Percentiles rank a stretch among this genome's conserved stretches.
phyloP scores from a whole-genome alignment of 306 rosid genomes.

The barrel medic (Medicago truncatula) region MtrunA17r5.0-ANR NC_053047.1:10508501-10509000 shows the following conservation, averaged over 20 bases:
- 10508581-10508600: too few relatives aligned
- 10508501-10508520: too few relatives aligned
- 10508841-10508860: background rate
- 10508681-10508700: background rate
- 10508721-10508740: background rate
- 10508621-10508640: too few relatives aligned
- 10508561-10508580: too few relatives aligned
- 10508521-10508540: too few relatives aligned
- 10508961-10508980: background rate
- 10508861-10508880: background rate
- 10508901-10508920: background rate
- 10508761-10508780: background rate
- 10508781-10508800: background rate
- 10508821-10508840: background rate
- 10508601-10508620: too few relatives aligned
- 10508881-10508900: background rate
- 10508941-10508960: background rate
- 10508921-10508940: conserved; percentile 8
- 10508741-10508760: background rate
- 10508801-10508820: background rate
- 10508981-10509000: background rate
- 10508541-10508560: too few relatives aligned
- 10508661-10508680: too few relatives aligned
- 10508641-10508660: too few relatives aligned
- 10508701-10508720: background rate